Evolutionary conservation across 768 basidiomycete species (phyloP).

Genomic region (Suillus variegatus): DNA sequence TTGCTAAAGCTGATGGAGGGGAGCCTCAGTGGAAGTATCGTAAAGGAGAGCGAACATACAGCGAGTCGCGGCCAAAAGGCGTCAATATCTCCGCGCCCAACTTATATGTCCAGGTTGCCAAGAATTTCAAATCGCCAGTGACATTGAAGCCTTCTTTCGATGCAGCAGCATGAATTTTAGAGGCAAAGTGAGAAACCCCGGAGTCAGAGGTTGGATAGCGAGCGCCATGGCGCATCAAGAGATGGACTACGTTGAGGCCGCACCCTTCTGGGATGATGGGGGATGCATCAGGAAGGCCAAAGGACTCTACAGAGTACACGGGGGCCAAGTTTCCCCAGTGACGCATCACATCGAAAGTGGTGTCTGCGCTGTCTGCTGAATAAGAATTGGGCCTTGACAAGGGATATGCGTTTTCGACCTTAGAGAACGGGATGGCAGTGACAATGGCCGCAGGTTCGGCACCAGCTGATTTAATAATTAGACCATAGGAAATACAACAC

Average conservation of each 20-base stretch:
- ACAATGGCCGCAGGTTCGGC: slow-evolving; percentile 42
- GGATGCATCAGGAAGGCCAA: slow-evolving; percentile 51
- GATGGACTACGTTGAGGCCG: slow-evolving; percentile 45
- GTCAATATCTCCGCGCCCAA: slow-evolving; percentile 49
- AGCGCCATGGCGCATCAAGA: slow-evolving; percentile 43
- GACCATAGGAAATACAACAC: neutral
- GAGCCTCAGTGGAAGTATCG: too few species aligned
- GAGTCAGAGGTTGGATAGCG: slow-evolving; percentile 40
- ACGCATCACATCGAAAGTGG: slow-evolving; percentile 45
- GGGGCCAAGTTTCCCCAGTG: slow-evolving; percentile 52
- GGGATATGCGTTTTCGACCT: slow-evolving; percentile 41
- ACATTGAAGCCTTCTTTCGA: slow-evolving; percentile 31
- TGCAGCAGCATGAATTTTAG: slow-evolving; percentile 24
- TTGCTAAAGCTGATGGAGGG: slow-evolving; percentile 36
- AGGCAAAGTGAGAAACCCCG: slow-evolving; percentile 30
- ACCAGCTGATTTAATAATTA: slow-evolving; percentile 33
- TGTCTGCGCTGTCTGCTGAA: slow-evolving; percentile 32
- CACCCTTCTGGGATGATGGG: slow-evolving; percentile 49
- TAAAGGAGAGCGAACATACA: slow-evolving; percentile 19
- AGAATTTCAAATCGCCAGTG: slow-evolving; percentile 40
- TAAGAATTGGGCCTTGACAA: slow-evolving; percentile 35
- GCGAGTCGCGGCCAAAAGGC: slow-evolving; percentile 47
- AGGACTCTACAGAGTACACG: slow-evolving; percentile 51
- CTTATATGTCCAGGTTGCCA: slow-evolving; percentile 48
- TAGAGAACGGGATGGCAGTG: slow-evolving; percentile 43